Evolutionary conservation across 306 rosid genomes (phyloP).

Genomic region (Mimosa pudica): DNA sequence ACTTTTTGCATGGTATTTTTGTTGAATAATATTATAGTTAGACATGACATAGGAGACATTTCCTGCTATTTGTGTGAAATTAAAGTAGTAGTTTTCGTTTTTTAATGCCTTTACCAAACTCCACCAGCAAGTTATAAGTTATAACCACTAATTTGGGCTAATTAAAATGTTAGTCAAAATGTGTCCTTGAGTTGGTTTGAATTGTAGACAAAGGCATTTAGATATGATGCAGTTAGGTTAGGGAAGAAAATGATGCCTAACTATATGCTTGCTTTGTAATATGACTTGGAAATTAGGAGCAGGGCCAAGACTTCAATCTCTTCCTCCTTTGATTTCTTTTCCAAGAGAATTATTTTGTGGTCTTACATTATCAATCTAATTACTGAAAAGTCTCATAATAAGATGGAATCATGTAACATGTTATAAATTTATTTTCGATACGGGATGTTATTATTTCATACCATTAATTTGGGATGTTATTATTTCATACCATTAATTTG

Average conservation of each 20-base stretch:
- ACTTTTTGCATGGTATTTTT: background rate
- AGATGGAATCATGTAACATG: too few species aligned
- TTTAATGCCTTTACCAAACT: background rate
- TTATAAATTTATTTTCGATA: too few species aligned
- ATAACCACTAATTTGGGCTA: background rate
- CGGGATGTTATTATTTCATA: too few species aligned
- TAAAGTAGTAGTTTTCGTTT: slow-evolving; percentile 4
- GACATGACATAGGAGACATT: background rate
- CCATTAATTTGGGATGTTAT: too few species aligned
- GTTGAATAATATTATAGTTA: background rate
- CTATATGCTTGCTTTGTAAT: background rate
- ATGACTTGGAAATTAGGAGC: background rate
- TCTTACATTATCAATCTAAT: too few species aligned
- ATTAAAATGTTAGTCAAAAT: slow-evolving; percentile 32
- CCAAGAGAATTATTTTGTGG: too few species aligned
- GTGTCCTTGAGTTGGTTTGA: slow-evolving; percentile 11
- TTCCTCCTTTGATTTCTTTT: background rate
- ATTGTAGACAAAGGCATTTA: slow-evolving; percentile 19
- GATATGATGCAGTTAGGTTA: slow-evolving; percentile 13
- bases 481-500: too few species aligned
- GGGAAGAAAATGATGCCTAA: slow-evolving; percentile 9
- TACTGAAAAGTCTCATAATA: too few species aligned
- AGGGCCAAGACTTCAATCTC: background rate
- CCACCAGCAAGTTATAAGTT: slow-evolving; percentile 9
- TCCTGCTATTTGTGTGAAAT: background rate